phyloP scores from a whole-genome alignment of 2,329 filamentous ascomycete genomes.

The Trichoderma lentiforme region DNA sequence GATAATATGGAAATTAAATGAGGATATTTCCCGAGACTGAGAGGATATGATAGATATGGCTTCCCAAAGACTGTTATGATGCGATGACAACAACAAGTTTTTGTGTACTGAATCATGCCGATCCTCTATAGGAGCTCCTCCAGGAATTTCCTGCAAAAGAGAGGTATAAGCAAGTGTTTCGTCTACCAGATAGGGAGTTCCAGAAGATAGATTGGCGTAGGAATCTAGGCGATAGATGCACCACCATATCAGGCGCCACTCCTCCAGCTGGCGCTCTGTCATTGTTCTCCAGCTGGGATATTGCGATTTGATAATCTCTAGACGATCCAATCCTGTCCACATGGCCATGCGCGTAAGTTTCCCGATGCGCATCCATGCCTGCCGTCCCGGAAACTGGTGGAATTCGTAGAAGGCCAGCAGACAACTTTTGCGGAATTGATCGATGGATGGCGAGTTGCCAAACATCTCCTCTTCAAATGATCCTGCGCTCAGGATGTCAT shows the following conservation, averaged over 20 bases:
- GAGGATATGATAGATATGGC: background rate
- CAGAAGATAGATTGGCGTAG: background rate
- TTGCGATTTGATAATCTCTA: background rate
- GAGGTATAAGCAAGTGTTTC: background rate
- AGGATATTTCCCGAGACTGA: background rate
- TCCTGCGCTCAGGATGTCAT: background rate
- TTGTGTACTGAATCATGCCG: background rate
- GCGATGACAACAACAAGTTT: background rate
- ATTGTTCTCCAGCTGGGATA: background rate
- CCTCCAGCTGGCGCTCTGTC: background rate
- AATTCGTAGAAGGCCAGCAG: slow-evolving; percentile 21
- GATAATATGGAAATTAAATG: background rate
- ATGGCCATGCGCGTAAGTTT: slow-evolving; percentile 20
- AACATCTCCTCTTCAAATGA: background rate
- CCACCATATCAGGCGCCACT: background rate
- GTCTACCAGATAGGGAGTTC: background rate
- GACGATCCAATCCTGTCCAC: background rate
- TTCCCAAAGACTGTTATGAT: background rate
- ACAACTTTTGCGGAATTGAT: background rate
- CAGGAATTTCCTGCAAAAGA: background rate
- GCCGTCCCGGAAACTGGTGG: slow-evolving; percentile 22
- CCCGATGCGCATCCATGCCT: slow-evolving; percentile 21
- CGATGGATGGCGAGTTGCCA: background rate
- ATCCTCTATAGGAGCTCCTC: background rate
- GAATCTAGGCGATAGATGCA: background rate